These are phyloP conservation scores for Mortierella sp. DNA, from an alignment of 371 early-diverging fungal genomes.

Conservation along the genomic window DNA sequence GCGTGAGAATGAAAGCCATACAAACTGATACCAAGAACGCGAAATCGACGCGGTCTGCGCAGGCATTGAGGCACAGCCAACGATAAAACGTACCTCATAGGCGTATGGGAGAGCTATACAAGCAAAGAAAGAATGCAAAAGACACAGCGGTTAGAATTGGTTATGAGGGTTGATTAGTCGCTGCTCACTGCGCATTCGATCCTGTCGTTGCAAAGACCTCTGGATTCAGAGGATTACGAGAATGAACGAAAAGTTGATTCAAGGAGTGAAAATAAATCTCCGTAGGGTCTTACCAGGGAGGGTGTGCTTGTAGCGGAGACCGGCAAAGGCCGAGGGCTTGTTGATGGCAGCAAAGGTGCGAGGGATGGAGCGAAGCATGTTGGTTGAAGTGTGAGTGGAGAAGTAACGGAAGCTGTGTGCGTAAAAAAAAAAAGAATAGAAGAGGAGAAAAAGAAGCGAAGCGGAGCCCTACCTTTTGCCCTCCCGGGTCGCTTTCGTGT, in stretches of 20 bases:
- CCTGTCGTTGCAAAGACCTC: neutral
- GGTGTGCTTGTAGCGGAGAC: slow-evolving; percentile 68
- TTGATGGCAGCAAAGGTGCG: slow-evolving; percentile 66
- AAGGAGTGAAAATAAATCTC: neutral
- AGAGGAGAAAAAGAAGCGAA: neutral
- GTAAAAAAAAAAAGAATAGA: neutral
- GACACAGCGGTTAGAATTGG: neutral
- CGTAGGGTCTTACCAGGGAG: slow-evolving; percentile 59
- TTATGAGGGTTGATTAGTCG: neutral
- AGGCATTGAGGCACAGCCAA: neutral
- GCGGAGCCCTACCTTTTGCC: neutral
- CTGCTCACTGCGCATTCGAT: slow-evolving; percentile 8
- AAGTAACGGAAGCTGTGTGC: neutral
- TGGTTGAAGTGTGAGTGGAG: slow-evolving; percentile 21
- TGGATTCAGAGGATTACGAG: neutral
- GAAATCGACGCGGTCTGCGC: slow-evolving; percentile 11
- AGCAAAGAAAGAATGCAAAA: neutral
- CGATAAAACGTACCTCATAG: slow-evolving; percentile 64
- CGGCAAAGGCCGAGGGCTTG: slow-evolving; percentile 64
- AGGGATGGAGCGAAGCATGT: slow-evolving; percentile 56
- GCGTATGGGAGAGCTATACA: slow-evolving; percentile 75
- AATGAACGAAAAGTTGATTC: neutral
- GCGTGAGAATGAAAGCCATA: neutral
- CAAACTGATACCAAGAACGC: neutral
- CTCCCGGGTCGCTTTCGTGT: neutral